phyloP scores from a whole-genome alignment of 345 rosid genomes.

The Isatis tinctoria region DNA sequence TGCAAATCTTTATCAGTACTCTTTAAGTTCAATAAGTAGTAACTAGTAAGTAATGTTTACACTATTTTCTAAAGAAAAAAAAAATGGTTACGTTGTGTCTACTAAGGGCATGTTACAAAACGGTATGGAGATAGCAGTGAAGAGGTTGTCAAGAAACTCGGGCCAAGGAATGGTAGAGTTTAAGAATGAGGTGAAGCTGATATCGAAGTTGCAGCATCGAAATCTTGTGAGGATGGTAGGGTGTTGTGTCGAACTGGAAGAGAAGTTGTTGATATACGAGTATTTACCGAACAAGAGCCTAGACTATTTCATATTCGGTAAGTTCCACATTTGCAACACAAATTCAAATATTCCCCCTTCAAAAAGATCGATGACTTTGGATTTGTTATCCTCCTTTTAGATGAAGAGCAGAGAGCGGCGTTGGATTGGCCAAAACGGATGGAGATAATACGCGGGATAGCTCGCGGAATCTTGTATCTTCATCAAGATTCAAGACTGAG shows the following conservation, averaged over 20 bases:
- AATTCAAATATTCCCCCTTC: background rate
- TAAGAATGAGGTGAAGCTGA: conserved; percentile 40
- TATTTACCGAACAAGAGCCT: conserved; percentile 59
- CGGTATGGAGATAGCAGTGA: conserved; percentile 50
- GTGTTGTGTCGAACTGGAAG: conserved; percentile 50
- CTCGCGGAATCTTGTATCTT: conserved; percentile 67
- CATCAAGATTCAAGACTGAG: conserved; percentile 72
- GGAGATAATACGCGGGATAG: conserved; percentile 52
- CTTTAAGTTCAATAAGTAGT: no score
- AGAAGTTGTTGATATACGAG: conserved; percentile 60
- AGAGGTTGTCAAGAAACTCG: conserved; percentile 44
- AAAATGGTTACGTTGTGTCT: no score
- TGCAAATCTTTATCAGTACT: background rate
- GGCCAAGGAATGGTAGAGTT: conserved; percentile 54
- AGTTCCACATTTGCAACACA: background rate
- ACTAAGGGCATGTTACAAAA: conserved; percentile 37
- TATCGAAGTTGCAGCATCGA: conserved; percentile 61
- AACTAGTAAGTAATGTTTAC: no score
- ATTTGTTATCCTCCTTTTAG: no score
- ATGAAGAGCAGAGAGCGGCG: conserved; percentile 24
- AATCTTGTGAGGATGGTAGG: conserved; percentile 72
- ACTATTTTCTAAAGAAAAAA: no score
- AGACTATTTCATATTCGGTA: conserved; percentile 53
- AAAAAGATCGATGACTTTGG: conserved; percentile 23
- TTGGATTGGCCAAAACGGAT: conserved; percentile 58